Conservation (phyloP, 306 rosid genomes). For the Rosa persica region DNA sequence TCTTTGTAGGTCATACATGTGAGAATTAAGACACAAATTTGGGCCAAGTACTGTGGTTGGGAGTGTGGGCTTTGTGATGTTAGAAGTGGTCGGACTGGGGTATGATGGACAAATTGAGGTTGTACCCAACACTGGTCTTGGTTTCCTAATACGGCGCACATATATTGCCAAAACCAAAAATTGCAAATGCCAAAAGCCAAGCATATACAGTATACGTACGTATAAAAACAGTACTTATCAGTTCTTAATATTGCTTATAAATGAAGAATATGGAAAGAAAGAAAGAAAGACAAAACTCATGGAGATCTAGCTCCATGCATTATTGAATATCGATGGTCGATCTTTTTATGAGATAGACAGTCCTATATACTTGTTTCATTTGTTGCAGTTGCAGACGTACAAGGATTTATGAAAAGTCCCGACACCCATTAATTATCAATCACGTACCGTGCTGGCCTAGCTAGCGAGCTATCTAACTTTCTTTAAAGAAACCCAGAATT, state of each 20-base stretch:
- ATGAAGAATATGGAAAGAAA: background rate
- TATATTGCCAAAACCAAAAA: too few relatives aligned
- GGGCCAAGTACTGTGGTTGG: background rate
- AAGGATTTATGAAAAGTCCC: background rate
- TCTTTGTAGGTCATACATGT: background rate
- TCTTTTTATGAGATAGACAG: conserved; percentile 2
- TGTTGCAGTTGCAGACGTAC: background rate
- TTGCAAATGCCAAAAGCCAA: too few relatives aligned
- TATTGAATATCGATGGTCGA: background rate
- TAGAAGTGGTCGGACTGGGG: background rate
- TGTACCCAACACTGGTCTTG: background rate
- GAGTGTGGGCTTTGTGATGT: background rate
- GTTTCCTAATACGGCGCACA: background rate
- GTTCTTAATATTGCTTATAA: background rate
- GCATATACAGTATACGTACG: too few relatives aligned
- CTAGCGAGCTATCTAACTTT: background rate
- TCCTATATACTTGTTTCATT: background rate
- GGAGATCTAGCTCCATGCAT: background rate
- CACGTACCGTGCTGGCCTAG: background rate
- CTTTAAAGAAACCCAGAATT: background rate
- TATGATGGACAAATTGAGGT: background rate
- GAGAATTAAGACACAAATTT: background rate
- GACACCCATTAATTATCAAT: background rate
- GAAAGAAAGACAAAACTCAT: too few relatives aligned
- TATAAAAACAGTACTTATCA: background rate